Conservation (phyloP, 192 early-diverging fungal species). For the Phlyctochytrium arcticum region DNA sequence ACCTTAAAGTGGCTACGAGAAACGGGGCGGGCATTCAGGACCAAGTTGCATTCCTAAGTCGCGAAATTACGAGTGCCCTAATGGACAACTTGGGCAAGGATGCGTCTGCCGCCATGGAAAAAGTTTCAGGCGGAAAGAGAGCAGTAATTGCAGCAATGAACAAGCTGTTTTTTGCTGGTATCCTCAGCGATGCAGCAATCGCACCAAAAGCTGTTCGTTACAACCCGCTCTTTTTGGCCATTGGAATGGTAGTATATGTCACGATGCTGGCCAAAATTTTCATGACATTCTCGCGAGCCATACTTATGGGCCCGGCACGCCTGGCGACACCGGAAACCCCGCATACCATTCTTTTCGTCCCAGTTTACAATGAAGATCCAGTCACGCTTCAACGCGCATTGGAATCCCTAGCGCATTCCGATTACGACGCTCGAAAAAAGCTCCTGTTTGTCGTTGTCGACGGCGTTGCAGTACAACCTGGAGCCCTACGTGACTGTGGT, state of each 20-base stretch:
- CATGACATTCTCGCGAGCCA: constrained; percentile 6
- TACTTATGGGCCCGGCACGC: not conserved
- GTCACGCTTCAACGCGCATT: constrained; percentile 5
- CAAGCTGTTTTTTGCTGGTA: constrained; percentile 12
- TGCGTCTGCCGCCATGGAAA: not conserved
- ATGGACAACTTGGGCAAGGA: not conserved
- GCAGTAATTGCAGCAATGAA: not conserved
- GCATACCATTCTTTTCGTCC: constrained; percentile 2
- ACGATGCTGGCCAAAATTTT: not conserved
- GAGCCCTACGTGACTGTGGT: constrained; percentile 1
- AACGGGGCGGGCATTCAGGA: not conserved
- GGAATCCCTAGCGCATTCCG: not conserved
- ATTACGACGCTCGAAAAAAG: not conserved
- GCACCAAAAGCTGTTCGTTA: not conserved
- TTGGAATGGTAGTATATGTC: not conserved
- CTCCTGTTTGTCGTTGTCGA: constrained; percentile 11
- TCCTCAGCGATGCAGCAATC: constrained; percentile 5
- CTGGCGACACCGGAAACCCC: not conserved
- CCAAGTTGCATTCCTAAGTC: not conserved
- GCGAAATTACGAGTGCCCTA: not conserved
- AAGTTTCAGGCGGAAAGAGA: not conserved
- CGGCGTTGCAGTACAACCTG: constrained; percentile 1
- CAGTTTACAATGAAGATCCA: constrained; percentile 6
- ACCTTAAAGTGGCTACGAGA: constrained; percentile 10
- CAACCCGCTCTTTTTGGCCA: constrained; percentile 2